Base-by-base conservation (phyloP, 495 filamentous ascomycete species). In the Lasiosphaeria miniovina region DNA sequence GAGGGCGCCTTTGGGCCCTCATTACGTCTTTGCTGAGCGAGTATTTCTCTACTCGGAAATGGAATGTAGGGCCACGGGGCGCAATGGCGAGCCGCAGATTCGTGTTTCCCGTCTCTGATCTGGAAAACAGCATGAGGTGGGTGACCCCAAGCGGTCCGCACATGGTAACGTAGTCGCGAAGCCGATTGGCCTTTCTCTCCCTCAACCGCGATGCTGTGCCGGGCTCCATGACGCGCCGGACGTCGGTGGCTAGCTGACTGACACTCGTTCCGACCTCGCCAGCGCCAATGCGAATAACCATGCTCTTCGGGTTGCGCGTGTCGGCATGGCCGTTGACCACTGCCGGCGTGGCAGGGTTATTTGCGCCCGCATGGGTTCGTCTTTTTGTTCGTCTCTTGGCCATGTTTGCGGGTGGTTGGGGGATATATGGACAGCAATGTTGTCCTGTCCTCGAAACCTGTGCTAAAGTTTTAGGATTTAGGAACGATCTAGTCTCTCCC, bases 221-320 rank as follows among this genome's bases (percentile, higher is more conserved):
- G 0, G 94, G 94, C 71, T 98, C 92, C 92, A 99, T 95, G 79
- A 98, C 93, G 15, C 79, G 77, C 55, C 94, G 85, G 31, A 97
- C 90, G 78, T 99, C 94, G 63, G 89, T 87, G 4, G 93, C 94
- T 58, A 99, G 77, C 73, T 97, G 93, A 68, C 85, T 93, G 59
- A 99, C 81, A 75, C 89, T 95, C 55, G 90, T 85, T 59, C 94
- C 94, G 36, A 98, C 91, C 69, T 96, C 91, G 63, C 91, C 88
- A 68, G 91, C 94, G 65, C 95, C 94, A 55, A 96, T 91, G 64
- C 94, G 87, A 74, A 99, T 95, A 55, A 99, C 94, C 95, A 99
- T 98, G 66, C 88, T 93, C 80, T 96, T 96, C 14, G 94, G 94
- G 54, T 84, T 82, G 58, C 84, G 84, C 15, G 80, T 76, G 48